Evolutionary conservation across 495 filamentous ascomycete species (phyloP), one percentile per base, ranked within the genome.

Genomic region (Usnea hakonensis): DNA sequence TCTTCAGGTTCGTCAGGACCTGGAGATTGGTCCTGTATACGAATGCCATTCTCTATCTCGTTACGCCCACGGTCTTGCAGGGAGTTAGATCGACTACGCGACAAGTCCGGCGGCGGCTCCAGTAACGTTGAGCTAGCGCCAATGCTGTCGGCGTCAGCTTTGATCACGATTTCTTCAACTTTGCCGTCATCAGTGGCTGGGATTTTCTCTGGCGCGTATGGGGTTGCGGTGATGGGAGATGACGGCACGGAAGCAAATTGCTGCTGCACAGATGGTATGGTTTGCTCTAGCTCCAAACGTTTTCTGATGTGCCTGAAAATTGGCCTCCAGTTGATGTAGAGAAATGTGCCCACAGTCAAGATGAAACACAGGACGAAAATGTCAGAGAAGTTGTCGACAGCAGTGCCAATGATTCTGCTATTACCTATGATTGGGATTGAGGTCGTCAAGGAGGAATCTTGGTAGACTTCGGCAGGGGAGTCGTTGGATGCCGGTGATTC

Each of bases 331-430:
- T 83, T 83, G 60, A 81, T 73, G 40, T 77, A 81, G 13, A 82
- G 70, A 65, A 82, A 82, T 0, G 75, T 72, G 21, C 71, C 69
- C 36, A 82, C 72, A 48, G 80, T 72, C 17, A 78, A 53, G 9
- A 80, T 64, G 3, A 82, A 61, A 50, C 78, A 65, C 0, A 75
- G 74, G 23, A 83, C 76, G 13, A 79, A 73, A 57, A 83, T 81
- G 61, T 83, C 81, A 19, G 76, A 67, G 0, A 75, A 75, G 65
- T 83, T 83, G 55, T 79, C 79, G 68, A 73, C 76, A 33, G 80
- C 76, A 61, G 79, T 81, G 52, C 79, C 77, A 55, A 83, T 80
- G 40, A 83, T 81, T n/a, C 76, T 71, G 55, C 79, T 82, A 48
- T 76, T 70, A 16, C 78, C 74, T 17, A 80, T 64, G 16, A 75